Base-by-base conservation (phyloP, 2,329 filamentous ascomycete species). In the Beauveria asiatica region DNA sequence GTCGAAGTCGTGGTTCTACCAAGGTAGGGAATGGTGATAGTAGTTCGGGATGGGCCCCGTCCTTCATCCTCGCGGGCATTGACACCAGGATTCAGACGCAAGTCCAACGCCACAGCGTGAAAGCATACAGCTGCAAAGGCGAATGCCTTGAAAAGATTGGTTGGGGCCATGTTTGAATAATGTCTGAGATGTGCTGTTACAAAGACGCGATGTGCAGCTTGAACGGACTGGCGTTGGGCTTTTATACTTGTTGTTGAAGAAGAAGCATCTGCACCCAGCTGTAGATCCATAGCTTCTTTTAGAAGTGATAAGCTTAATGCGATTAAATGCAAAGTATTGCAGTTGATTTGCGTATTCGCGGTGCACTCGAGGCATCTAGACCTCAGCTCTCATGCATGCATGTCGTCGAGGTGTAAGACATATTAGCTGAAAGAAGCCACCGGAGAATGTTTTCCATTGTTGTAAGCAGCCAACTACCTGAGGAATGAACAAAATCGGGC, bases 21-120 rank as follows among this genome's bases (percentile, higher is more conserved):
- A 17, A 53, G 8, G 39, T 52, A 53, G 27, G 57, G 57, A n/a
- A 59, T 59, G 19, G 57, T 59, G 42, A 53, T 46, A 27, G 57
- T 59, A 13, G 39, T 53, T 4, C 39, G 11, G 3, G 56, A 27
- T 7, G 17, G 17, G 9, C 27, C 49, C 8, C 33, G 57, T n/a
- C 3, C n/a, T 41, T 33, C 56, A 41, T 52, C 23, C 4, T 30
- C 13, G 17, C 21, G 19, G 17, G 13, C 54, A 23, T n/a, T 44
- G 16, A 16, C 13, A 33, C n/a, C 23, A 7, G n/a, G 21, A 16
- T n/a, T 33, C 3, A 42, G 27, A 39, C 27, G 19, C n/a, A 45
- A 16, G 19, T 48, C 44, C 25, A 57, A 39, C 23, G 55, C 55
- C 17, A 21, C 23, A 49, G 13, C 55, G 19, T 33, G 11, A 39